Evolutionary conservation across 352 stramenopile genomes (phyloP).

Genomic region (Phytophthora sojae): DNA sequence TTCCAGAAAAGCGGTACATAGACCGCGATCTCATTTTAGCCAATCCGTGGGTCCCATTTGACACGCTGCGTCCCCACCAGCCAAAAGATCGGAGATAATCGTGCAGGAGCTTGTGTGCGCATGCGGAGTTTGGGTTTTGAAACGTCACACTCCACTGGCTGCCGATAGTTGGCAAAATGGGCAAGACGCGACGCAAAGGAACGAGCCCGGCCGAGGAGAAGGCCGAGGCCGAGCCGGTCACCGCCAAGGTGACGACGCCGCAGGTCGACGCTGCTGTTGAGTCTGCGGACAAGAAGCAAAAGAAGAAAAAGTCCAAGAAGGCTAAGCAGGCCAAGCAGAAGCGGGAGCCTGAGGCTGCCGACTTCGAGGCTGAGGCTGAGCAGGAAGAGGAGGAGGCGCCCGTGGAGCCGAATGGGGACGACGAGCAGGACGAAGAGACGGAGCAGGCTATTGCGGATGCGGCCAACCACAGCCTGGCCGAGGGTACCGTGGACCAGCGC

Average conservation of each 20-base stretch:
- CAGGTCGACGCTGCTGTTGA: constrained; percentile 6
- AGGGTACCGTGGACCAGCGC: constrained; percentile 63
- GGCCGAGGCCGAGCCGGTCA: constrained; percentile 19
- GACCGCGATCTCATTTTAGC: constrained; percentile 16
- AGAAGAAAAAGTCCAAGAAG: constrained; percentile 52
- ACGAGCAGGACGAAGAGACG: constrained; percentile 67
- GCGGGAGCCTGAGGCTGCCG: constrained; percentile 21
- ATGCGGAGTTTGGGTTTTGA: constrained; percentile 34
- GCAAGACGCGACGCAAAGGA: constrained; percentile 40
- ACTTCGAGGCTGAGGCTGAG: constrained; percentile 26
- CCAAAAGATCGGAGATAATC: constrained; percentile 36
- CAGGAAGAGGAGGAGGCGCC: constrained; percentile 34
- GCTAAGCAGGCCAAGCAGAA: constrained; percentile 35
- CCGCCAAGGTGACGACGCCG: constrained; percentile 13
- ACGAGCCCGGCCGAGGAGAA: constrained; percentile 29
- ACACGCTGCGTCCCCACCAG: constrained; percentile 45
- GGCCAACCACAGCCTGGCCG: constrained; percentile 38
- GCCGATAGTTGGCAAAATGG: constrained; percentile 42
- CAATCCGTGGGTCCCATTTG: constrained; percentile 33
- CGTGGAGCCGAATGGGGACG: constrained; percentile 35
- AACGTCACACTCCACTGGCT: constrained; percentile 50
- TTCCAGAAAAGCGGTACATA: constrained; percentile 35
- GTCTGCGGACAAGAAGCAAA: constrained; percentile 29
- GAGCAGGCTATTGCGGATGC: constrained; percentile 66
- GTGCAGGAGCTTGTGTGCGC: constrained; percentile 12